These are phyloP conservation scores for Atkinsonella hypoxylon DNA, from an alignment of 2,329 filamentous ascomycete genomes.

Conservation along the genomic window DNA sequence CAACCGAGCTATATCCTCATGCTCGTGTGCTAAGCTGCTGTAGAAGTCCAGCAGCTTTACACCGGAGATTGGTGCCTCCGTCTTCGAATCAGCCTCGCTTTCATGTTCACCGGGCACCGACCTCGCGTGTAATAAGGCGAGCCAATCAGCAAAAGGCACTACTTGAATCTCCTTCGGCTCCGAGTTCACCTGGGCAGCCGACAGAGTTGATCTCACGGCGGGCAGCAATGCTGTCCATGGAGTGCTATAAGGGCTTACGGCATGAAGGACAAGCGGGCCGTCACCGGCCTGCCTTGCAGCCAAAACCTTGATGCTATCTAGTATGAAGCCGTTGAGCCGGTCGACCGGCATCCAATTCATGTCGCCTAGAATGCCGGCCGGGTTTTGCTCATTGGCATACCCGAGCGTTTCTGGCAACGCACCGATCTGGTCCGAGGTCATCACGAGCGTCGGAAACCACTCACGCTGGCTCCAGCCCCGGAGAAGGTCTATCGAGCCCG, in stretches of 20 bases:
- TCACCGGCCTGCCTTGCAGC: not conserved
- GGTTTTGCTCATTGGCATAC: not conserved
- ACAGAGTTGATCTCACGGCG: not conserved
- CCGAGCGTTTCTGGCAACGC: conserved; percentile 4
- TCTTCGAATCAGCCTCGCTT: not conserved
- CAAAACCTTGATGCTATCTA: not conserved
- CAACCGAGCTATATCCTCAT: not conserved
- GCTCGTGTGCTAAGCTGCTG: not conserved
- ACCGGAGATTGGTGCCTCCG: not conserved
- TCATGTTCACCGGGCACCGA: not conserved
- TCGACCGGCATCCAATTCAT: conserved; percentile 8
- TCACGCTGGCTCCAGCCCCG: conserved; percentile 6
- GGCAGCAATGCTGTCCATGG: conserved; percentile 4
- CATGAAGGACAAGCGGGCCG: conserved; percentile 3
- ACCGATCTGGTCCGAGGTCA: conserved; percentile 5
- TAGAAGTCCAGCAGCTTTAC: conserved; percentile 8
- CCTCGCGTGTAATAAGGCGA: not conserved
- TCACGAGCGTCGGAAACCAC: conserved; percentile 7
- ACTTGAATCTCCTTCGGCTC: not conserved
- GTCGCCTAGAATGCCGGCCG: not conserved
- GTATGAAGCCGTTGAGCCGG: not conserved
- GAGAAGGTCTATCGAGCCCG: conserved; percentile 1
- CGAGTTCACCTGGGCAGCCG: not conserved
- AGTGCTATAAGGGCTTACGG: conserved; percentile 4
- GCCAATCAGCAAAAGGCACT: conserved; percentile 1